A percentile compares a stretch with the other conserved stretches of the same genome.
These are phyloP conservation scores for Coniochaeta sp. DNA, from an alignment of 2,329 filamentous ascomycete genomes.

Conservation along the genomic window DNA sequence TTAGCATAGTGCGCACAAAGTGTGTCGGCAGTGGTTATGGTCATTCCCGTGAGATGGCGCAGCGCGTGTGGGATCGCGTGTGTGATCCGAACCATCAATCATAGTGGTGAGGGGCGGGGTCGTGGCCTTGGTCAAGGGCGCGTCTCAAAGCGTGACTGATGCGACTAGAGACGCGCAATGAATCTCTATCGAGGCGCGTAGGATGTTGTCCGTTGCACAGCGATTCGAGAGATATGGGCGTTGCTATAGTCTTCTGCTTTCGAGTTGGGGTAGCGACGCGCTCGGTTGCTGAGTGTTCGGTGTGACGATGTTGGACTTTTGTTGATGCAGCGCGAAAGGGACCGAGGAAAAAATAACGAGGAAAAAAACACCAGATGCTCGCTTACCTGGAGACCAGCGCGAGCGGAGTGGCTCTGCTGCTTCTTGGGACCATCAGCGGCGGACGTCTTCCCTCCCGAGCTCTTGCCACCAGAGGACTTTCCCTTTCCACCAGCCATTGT, in stretches of 20 bases:
- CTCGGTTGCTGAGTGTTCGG: not conserved
- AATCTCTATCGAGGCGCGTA: not conserved
- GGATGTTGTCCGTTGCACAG: not conserved
- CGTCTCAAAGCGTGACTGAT: not conserved
- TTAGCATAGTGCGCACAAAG: not conserved
- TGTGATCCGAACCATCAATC: not conserved
- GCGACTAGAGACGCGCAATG: not conserved
- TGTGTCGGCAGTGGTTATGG: not conserved
- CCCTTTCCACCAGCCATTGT: conserved; percentile 83
- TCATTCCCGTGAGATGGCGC: conserved; percentile 6
- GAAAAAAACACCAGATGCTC: not conserved
- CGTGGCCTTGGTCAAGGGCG: not conserved
- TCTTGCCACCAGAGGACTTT: conserved; percentile 87
- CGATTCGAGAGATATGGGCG: not conserved
- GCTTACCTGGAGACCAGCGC: conserved; percentile 90
- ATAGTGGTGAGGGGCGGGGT: not conserved
- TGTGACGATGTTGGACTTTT: not conserved
- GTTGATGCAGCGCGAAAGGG: not conserved
- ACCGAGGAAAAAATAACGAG: not conserved
- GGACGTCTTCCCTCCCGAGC: conserved; percentile 66
- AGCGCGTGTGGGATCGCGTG: not conserved
- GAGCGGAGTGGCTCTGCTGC: conserved; percentile 91
- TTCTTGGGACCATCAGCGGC: conserved; percentile 66
- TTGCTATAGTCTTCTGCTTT: not conserved
- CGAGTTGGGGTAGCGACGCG: not conserved